Evolutionary conservation across 108 stramenopile species (phyloP).

Genomic region (Nitzschia palea): DNA sequence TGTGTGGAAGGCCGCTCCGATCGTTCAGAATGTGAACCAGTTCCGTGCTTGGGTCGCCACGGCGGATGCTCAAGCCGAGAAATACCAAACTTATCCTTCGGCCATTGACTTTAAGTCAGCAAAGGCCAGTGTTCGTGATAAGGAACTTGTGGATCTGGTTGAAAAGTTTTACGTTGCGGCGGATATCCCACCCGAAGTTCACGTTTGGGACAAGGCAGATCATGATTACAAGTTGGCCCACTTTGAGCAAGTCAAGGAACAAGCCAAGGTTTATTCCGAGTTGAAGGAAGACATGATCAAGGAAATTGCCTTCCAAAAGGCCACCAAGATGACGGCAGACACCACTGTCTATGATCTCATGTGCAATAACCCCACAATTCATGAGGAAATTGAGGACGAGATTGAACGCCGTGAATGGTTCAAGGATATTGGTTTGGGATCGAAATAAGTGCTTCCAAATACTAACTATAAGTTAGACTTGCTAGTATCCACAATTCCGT

Average conservation of each 20-base stretch:
- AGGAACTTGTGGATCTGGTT: conserved; percentile 67
- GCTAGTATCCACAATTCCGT: background rate
- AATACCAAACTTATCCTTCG: conserved; percentile 75
- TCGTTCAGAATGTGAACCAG: conserved; percentile 65
- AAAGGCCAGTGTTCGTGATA: conserved; percentile 73
- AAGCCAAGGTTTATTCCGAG: conserved; percentile 38
- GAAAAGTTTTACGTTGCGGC: conserved; percentile 70
- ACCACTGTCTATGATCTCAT: conserved; percentile 71
- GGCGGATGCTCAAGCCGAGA: conserved; percentile 79
- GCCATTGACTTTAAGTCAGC: conserved; percentile 78
- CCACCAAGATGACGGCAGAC: conserved; percentile 71
- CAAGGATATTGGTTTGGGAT: conserved; percentile 65
- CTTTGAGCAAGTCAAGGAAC: conserved; percentile 79
- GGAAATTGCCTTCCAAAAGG: conserved; percentile 59
- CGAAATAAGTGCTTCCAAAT: conserved; percentile 12
- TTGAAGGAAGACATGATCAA: conserved; percentile 44
- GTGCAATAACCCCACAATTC: conserved; percentile 86
- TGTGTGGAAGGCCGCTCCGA: conserved; percentile 77
- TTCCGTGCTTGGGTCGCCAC: conserved; percentile 84
- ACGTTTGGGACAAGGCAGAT: conserved; percentile 73
- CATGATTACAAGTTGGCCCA: conserved; percentile 63
- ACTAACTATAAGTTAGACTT: background rate
- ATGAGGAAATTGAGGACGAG: conserved; percentile 84
- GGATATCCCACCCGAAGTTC: conserved; percentile 58
- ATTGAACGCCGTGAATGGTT: conserved; percentile 90